Percentiles rank a stretch among this genome's conserved stretches.
phyloP scores from a whole-genome alignment of 805 yeast species.

The Sugiyamaella chiloensis region DNA sequence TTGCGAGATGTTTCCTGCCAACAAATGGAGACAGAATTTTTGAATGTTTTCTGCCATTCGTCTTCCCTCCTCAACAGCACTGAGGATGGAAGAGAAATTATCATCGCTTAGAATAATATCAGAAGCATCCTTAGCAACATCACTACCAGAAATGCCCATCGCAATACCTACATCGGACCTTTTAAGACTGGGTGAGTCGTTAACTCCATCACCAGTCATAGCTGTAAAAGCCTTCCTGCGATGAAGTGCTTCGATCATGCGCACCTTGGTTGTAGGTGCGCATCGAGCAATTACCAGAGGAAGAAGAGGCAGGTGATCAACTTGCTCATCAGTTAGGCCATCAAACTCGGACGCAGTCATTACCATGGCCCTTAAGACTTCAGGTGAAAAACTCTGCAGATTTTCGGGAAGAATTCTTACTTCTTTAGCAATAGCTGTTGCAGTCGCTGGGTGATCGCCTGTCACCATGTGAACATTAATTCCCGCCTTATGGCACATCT shows the following conservation, averaged over 20 bases:
- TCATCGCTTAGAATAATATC: conserved; percentile 75
- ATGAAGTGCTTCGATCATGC: conserved; percentile 75
- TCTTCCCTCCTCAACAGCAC: conserved; percentile 78
- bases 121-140: conserved; percentile 81
- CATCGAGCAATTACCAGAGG: conserved; percentile 81
- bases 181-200: conserved; percentile 75
- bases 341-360: conserved; percentile 77
- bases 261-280: conserved; percentile 77
- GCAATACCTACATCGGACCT: conserved; percentile 81
- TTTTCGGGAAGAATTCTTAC: conserved; percentile 71
- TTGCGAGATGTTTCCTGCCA: conserved; percentile 71
- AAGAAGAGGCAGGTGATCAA: conserved; percentile 61
- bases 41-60: conserved; percentile 76
- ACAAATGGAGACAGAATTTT: conserved; percentile 69
- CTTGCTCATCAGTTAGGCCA: conserved; percentile 52
- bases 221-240: conserved; percentile 63
- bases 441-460: conserved; percentile 79
- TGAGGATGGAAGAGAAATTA: conserved; percentile 73
- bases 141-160: conserved; percentile 78
- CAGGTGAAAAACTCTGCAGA: conserved; percentile 50
- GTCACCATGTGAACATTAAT: conserved; percentile 78
- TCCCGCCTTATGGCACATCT: conserved; percentile 68
- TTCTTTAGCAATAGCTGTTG: conserved; percentile 74
- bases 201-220: conserved; percentile 84
- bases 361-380: conserved; percentile 59